These are phyloP conservation scores for Leccinum subfulvum DNA, from an alignment of 1,284 basidiomycete genomes.

Conservation along the genomic window DNA sequence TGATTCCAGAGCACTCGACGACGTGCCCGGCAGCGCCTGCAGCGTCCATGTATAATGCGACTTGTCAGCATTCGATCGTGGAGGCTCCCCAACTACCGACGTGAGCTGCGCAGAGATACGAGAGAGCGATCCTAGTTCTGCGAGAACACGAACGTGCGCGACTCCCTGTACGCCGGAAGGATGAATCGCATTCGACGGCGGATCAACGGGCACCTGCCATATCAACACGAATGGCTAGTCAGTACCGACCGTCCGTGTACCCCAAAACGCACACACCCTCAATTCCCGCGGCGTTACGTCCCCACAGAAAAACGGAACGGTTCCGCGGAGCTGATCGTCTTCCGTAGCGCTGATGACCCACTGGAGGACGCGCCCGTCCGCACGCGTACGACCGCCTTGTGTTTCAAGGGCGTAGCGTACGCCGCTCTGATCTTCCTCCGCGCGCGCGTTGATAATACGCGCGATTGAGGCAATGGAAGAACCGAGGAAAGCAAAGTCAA, in stretches of 20 bases:
- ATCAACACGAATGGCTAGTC: neutral
- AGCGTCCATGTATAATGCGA: constrained; percentile 37
- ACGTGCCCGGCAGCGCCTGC: constrained; percentile 24
- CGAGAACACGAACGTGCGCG: constrained; percentile 45
- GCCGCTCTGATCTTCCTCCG: constrained; percentile 35
- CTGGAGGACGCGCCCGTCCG: constrained; percentile 51
- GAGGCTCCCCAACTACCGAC: constrained; percentile 45
- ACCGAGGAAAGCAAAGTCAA: constrained; percentile 63
- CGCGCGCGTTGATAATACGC: constrained; percentile 52
- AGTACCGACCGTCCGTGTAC: neutral
- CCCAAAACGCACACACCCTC: constrained; percentile 41
- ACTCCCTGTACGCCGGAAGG: constrained; percentile 47
- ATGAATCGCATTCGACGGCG: constrained; percentile 45
- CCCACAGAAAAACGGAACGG: constrained; percentile 70
- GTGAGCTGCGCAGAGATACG: constrained; percentile 39
- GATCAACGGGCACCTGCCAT: constrained; percentile 47
- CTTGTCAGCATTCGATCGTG: constrained; percentile 21
- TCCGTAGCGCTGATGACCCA: constrained; percentile 55
- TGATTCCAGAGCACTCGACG: constrained; percentile 10
- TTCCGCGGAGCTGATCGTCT: constrained; percentile 30
- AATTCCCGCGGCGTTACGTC: constrained; percentile 59
- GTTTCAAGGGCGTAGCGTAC: constrained; percentile 44
- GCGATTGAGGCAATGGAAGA: constrained; percentile 36
- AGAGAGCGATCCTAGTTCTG: constrained; percentile 27
- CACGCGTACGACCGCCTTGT: constrained; percentile 49